Evolutionary conservation across 306 rosid species (phyloP).

Genomic region (Lagenaria siceraria): DNA sequence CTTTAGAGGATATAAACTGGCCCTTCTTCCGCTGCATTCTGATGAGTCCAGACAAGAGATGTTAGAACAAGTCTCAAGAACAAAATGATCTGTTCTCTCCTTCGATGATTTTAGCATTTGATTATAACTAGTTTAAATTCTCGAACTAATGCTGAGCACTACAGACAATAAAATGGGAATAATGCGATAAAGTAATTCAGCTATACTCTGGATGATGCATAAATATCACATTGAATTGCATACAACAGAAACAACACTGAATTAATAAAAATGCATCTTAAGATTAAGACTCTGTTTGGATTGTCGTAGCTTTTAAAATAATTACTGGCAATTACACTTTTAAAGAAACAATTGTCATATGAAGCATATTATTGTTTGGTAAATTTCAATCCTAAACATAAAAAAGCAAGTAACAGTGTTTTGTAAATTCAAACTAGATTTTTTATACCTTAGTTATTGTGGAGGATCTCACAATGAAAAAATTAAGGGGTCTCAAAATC

Average conservation of each 20-base stretch:
- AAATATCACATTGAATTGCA: background rate
- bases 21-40: conserved; percentile 59
- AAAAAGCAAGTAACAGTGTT: no score
- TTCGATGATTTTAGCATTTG: background rate
- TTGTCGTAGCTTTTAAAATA: no score
- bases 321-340: no score
- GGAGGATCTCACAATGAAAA: no score
- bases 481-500: no score
- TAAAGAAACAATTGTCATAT: no score
- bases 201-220: background rate
- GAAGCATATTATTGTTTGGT: no score
- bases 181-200: background rate
- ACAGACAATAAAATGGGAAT: background rate
- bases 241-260: background rate
- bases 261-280: background rate
- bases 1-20: conserved; percentile 38
- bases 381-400: no score
- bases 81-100: background rate
- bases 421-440: no score
- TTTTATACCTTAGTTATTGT: no score
- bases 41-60: conserved; percentile 4
- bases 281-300: background rate
- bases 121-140: background rate
- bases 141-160: background rate
- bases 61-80: background rate